phyloP scores from a whole-genome alignment of 768 basidiomycete genomes.

The Termitomyces sp. region DNA sequence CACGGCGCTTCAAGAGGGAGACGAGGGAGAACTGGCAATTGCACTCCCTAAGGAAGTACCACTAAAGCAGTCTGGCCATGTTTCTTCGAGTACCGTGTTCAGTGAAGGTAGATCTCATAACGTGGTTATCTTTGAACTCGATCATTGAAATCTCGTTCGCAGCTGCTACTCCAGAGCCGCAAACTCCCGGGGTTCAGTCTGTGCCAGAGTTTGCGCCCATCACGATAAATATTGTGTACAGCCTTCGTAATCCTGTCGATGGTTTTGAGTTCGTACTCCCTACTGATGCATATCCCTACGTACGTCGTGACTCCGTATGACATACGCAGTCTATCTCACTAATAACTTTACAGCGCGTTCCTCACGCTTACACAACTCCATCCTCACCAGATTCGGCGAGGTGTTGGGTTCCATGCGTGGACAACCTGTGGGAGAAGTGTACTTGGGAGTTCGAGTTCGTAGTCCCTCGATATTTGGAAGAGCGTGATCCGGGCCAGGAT shows the following conservation, averaged over 20 bases:
- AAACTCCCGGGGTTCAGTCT: constrained; percentile 48
- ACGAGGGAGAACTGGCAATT: constrained; percentile 94
- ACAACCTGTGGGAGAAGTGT: constrained; percentile 92
- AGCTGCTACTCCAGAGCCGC: constrained; percentile 84
- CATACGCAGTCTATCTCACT: constrained; percentile 6
- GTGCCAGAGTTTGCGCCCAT: constrained; percentile 74
- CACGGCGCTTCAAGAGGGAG: constrained; percentile 84
- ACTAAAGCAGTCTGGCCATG: constrained; percentile 55
- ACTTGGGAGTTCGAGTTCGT: constrained; percentile 99
- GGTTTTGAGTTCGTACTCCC: constrained; percentile 84
- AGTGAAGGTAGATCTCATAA: constrained; percentile 52
- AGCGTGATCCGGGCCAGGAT: constrained; percentile 41
- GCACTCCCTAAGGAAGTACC: constrained; percentile 74
- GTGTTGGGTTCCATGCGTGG: constrained; percentile 98
- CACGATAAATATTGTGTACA: constrained; percentile 74
- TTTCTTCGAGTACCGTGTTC: constrained; percentile 37
- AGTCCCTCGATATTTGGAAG: constrained; percentile 81
- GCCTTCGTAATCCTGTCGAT: constrained; percentile 77
- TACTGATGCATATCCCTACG: constrained; percentile 79
- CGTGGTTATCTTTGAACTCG: background rate
- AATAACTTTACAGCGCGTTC: constrained; percentile 64
- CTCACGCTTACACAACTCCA: constrained; percentile 89
- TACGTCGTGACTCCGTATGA: constrained; percentile 37
- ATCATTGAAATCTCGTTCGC: constrained; percentile 3
- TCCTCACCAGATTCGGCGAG: constrained; percentile 89